Evolutionary conservation across 805 yeast genomes (phyloP), one percentile per base, ranked within the genome.

Genomic region (Schizosaccharomyces japonicus): DNA sequence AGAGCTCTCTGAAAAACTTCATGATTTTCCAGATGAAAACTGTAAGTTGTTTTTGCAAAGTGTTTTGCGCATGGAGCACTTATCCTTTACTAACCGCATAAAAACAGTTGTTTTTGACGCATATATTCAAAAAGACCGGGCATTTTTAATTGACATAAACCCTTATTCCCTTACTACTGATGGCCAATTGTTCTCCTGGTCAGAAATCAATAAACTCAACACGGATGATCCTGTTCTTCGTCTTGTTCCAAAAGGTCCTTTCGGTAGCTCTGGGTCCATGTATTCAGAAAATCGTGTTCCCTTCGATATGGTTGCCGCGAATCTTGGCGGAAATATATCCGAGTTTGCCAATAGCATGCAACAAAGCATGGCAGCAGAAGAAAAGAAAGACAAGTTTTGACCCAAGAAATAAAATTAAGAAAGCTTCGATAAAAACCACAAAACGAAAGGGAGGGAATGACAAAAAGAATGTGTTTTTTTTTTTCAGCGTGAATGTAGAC

Each of bases 281-380:
- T 87, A 82, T 57, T 73, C 93, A 1, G 94, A 87, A 55, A 82
- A 77, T 58, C 85, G 81, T 56, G 94, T 90, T 2, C 99, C 99
- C 0, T 68, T 71, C 47, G 99, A 90, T 56, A 74, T 90, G 19
- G 79, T 90, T 3, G 90, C 83, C 58, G 94, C 95, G 1, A 68
- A 80, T 30, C 56, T 39, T 17, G 55, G 55, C 11, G 66, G 69
- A 19, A 71, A 78, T 0, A 77, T 83, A 70, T 75, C 72, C 10
- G 84, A 78, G 47, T 62, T 80, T 52, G 74, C 80, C 0, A 66
- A 66, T 50, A 67, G 73, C 49, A 78, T 83, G 83, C 58, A 61
- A 33, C 68, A 68, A 45, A 50, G 68, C 39, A 47, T 54, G 26
- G 47, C 49, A 4, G n/a, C n/a, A n/a, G n/a, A n/a, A n/a, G n/a